phyloP scores from a whole-genome alignment of 768 basidiomycete species.

The Lentinus brumalis region DNA sequence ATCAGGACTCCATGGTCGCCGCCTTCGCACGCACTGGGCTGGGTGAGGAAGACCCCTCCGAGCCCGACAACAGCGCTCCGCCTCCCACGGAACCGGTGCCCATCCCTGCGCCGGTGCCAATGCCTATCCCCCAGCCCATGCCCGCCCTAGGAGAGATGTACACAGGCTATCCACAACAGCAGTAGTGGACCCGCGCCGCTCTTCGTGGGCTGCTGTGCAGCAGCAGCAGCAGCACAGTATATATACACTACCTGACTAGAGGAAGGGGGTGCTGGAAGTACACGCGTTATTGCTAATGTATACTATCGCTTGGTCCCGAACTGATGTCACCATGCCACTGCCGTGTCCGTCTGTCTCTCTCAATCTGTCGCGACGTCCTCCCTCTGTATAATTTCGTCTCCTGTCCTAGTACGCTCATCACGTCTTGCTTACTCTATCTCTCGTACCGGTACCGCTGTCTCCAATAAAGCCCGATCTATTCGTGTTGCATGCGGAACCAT shows the following conservation, averaged over 20 bases:
- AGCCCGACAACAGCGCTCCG: slow-evolving; percentile 1
- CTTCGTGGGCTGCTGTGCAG: neutral
- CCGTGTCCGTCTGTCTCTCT: neutral
- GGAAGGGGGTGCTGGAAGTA: slow-evolving; percentile 4
- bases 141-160: slow-evolving; percentile 3
- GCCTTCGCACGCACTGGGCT: slow-evolving; percentile 65
- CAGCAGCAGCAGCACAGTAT: neutral
- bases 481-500: neutral
- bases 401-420: slow-evolving; percentile 16
- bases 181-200: neutral
- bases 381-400: slow-evolving; percentile 19
- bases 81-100: slow-evolving; percentile 17
- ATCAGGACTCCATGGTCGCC: slow-evolving; percentile 81
- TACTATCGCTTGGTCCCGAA: slow-evolving; percentile 13
- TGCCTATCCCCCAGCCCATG: slow-evolving; percentile 17
- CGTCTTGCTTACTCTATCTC: slow-evolving; percentile 8
- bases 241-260: neutral
- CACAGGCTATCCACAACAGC: slow-evolving; percentile 10
- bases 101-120: slow-evolving; percentile 13
- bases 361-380: neutral
- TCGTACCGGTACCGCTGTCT: slow-evolving; percentile 3
- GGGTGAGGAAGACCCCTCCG: slow-evolving; percentile 17
- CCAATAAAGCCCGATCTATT: neutral
- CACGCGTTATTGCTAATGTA: slow-evolving; percentile 26
- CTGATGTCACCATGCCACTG: neutral